Percentiles rank a stretch among this genome's conserved stretches.
Conservation (phyloP, 2,329 filamentous ascomycete genomes). For the Arachnomyces sp. region DNA sequence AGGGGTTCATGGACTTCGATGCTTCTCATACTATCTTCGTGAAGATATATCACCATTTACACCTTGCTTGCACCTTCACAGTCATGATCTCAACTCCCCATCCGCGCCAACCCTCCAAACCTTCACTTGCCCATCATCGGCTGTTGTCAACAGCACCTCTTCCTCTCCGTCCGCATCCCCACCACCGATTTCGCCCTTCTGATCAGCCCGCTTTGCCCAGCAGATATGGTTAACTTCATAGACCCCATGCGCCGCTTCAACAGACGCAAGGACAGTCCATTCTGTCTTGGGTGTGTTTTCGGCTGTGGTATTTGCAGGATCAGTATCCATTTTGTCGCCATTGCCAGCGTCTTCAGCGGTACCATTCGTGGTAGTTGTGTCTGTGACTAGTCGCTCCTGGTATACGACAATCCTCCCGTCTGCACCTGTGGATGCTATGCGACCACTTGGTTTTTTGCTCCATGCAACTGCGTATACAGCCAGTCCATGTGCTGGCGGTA, state of each 20-base stretch:
- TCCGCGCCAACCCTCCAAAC: slow-evolving; percentile 57
- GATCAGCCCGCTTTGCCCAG: slow-evolving; percentile 75
- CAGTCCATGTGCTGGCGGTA: slow-evolving; percentile 68
- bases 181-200: slow-evolving; percentile 41
- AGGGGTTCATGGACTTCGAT: too few relatives aligned
- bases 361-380: not conserved
- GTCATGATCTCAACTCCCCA: too few relatives aligned
- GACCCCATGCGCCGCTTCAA: slow-evolving; percentile 72
- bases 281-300: slow-evolving; percentile 30
- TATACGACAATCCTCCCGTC: slow-evolving; percentile 79
- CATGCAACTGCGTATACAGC: slow-evolving; percentile 79
- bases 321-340: not conserved
- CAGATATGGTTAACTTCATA: slow-evolving; percentile 90
- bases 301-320: slow-evolving; percentile 5
- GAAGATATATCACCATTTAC: too few relatives aligned
- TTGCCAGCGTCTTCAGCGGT: not conserved
- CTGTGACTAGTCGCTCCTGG: slow-evolving; percentile 47
- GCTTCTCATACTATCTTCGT: too few relatives aligned
- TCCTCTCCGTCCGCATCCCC: slow-evolving; percentile 44
- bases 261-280: slow-evolving; percentile 64
- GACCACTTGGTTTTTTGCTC: slow-evolving; percentile 61
- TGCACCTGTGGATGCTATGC: slow-evolving; percentile 80
- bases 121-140: slow-evolving; percentile 81
- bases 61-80: too few relatives aligned
- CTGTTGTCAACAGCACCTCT: slow-evolving; percentile 83